A percentile compares a stretch with the other conserved stretches of the same genome.
phyloP scores from a whole-genome alignment of 2,329 filamentous ascomycete genomes.

The Cladosporium oxysporum region DNA sequence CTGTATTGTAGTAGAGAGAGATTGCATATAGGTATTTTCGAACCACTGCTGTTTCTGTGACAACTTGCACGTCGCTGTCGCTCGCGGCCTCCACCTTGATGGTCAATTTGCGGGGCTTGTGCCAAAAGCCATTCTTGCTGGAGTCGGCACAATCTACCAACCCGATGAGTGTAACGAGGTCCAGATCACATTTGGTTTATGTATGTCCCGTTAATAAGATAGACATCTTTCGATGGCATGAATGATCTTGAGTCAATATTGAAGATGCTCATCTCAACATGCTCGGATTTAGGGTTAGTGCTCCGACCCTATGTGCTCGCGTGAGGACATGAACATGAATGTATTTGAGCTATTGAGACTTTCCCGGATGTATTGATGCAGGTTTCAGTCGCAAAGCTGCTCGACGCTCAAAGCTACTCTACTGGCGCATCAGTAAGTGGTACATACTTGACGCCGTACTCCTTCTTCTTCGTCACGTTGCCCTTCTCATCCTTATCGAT shows the following conservation, averaged over 20 bases:
- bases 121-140: not conserved
- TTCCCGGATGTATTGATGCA: too few relatives aligned
- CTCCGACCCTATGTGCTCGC: not conserved
- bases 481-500: conserved; percentile 72
- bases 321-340: too few relatives aligned
- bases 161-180: not conserved
- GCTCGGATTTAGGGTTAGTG: not conserved
- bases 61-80: not conserved
- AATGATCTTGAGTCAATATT: too few relatives aligned
- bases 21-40: too few relatives aligned
- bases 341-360: too few relatives aligned
- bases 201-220: not conserved
- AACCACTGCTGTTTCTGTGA: not conserved
- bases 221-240: not conserved
- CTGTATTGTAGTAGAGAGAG: not conserved
- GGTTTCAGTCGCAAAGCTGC: too few relatives aligned
- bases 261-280: too few relatives aligned
- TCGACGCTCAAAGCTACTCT: not conserved
- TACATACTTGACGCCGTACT: conserved; percentile 75
- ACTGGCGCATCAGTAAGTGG: conserved; percentile 70
- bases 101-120: not conserved
- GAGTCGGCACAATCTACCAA: not conserved
- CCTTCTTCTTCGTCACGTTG: conserved; percentile 58
- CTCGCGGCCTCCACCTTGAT: not conserved
- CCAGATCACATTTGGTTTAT: not conserved